A percentile compares a stretch with the other conserved stretches of the same genome.
These are phyloP conservation scores for Solanum chacoense DNA, from an alignment of 305 asterid genomes.

Conservation along the genomic window DNA sequence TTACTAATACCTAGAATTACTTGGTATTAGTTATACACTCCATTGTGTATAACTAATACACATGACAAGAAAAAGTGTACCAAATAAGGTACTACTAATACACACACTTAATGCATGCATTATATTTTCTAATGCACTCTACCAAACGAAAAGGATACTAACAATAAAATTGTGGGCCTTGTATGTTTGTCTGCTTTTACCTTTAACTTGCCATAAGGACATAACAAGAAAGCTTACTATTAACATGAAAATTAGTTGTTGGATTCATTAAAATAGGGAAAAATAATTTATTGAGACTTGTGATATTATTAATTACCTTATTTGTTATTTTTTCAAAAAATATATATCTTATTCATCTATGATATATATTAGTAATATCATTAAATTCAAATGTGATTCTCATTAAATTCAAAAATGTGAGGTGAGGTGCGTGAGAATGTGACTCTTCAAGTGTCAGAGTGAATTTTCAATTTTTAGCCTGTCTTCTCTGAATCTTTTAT, in stretches of 20 bases:
- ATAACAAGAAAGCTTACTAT: neutral
- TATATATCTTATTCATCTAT: neutral
- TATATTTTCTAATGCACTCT: too few relatives aligned
- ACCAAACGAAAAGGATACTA: neutral
- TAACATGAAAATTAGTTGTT: neutral
- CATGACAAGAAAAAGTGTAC: too few relatives aligned
- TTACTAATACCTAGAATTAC: too few relatives aligned
- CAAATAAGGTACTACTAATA: too few relatives aligned
- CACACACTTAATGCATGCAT: too few relatives aligned
- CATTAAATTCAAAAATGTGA: neutral
- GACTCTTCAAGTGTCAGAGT: neutral
- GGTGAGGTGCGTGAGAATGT: neutral
- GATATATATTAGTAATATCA: neutral
- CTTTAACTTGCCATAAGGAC: neutral
- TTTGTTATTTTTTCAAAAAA: neutral
- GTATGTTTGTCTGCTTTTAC: neutral
- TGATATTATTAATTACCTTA: neutral
- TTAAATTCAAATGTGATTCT: conserved; percentile 9
- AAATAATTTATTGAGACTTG: neutral
- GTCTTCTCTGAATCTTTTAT: neutral
- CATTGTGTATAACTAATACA: too few relatives aligned
- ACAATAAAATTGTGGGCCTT: neutral
- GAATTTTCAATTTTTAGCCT: neutral
- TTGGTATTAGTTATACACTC: too few relatives aligned
- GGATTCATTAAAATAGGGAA: neutral